Percentiles rank a stretch among this genome's conserved stretches.
Conservation (phyloP, 2,329 filamentous ascomycete genomes). For the Aspergillus uvarum region DNA sequence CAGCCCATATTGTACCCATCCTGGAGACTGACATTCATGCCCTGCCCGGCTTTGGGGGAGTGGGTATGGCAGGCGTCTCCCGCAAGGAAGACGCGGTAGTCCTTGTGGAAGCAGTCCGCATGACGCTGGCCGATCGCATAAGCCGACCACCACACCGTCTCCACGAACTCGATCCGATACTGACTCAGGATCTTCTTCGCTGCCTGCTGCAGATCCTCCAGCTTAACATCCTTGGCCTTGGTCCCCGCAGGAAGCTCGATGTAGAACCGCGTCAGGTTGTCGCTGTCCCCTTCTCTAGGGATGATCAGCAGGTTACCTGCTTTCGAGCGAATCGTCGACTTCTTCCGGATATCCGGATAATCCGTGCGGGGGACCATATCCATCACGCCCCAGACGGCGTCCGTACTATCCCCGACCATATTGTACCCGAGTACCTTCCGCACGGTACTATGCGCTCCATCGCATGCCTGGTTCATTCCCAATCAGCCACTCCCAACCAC, state of each 20-base stretch:
- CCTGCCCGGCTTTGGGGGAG: constrained; percentile 70
- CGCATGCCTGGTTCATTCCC: constrained; percentile 41
- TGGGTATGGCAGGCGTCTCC: constrained; percentile 70
- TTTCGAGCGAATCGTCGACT: constrained; percentile 49
- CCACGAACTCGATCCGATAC: constrained; percentile 55
- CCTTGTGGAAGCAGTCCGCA: constrained; percentile 66
- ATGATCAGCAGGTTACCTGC: constrained; percentile 52
- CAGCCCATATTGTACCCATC: constrained; percentile 62
- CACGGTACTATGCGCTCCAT: constrained; percentile 48
- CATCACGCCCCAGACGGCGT: constrained; percentile 60
- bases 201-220: constrained; percentile 54
- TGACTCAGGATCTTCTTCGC: constrained; percentile 56
- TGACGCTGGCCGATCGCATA: constrained; percentile 72
- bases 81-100: constrained; percentile 65
- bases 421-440: constrained; percentile 43
- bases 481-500: not conserved
- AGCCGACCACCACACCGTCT: constrained; percentile 67
- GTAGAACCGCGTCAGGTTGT: constrained; percentile 61
- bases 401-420: constrained; percentile 61
- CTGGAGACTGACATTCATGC: constrained; percentile 54
- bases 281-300: constrained; percentile 54
- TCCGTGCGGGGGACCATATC: constrained; percentile 51
- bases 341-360: constrained; percentile 54
- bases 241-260: constrained; percentile 57
- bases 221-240: constrained; percentile 52